A percentile compares a stretch with the other conserved stretches of the same genome.
phyloP scores from a whole-genome alignment of 2,329 filamentous ascomycete species.

The Cladophialophora immunda region DNA sequence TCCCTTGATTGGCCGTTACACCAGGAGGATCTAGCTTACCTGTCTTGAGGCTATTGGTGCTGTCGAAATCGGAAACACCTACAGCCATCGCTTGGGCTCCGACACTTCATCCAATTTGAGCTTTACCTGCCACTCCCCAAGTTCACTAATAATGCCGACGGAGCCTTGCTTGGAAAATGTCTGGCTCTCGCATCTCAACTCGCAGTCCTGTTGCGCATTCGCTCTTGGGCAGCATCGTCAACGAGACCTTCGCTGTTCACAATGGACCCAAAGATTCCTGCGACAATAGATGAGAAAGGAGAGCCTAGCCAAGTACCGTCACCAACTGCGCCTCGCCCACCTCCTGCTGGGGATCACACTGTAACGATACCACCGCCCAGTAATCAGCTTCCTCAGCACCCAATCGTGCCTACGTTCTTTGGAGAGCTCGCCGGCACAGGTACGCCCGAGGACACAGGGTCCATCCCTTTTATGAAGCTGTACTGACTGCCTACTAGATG shows the following conservation, averaged over 20 bases:
- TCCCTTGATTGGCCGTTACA: constrained; percentile 6
- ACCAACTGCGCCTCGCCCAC: neutral
- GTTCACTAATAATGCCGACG: neutral
- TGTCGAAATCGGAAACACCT: constrained; percentile 1
- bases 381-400: constrained; percentile 9
- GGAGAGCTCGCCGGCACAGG: constrained; percentile 13
- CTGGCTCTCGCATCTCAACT: neutral
- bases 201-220: neutral
- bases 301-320: constrained; percentile 1
- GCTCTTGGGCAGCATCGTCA: neutral
- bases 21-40: neutral
- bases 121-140: neutral
- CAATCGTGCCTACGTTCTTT: constrained; percentile 18
- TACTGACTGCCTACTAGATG: constrained; percentile 20
- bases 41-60: constrained; percentile 8
- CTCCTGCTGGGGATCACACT: constrained; percentile 6
- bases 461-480: neutral
- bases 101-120: neutral
- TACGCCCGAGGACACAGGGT: neutral
- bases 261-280: neutral
- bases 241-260: neutral
- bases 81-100: neutral
- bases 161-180: neutral
- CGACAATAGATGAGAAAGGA: constrained; percentile 14
- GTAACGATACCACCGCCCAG: neutral